Evolutionary conservation across 2,329 filamentous ascomycete genomes (phyloP).

Genomic region (Fusarium chaquense): DNA sequence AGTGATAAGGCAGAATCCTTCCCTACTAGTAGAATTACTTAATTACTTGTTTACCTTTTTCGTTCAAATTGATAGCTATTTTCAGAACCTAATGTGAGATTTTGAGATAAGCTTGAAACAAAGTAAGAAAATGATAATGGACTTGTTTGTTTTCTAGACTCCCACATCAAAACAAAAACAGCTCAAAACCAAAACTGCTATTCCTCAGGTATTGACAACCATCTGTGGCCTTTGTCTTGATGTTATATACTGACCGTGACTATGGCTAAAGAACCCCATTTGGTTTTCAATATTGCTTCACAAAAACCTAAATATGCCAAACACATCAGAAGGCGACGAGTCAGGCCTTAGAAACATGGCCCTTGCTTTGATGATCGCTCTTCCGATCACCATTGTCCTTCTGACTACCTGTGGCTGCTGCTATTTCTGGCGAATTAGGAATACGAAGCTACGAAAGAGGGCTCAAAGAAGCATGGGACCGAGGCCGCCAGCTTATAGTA

Average conservation of each 20-base stretch:
- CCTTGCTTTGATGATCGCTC: background rate
- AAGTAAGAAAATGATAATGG: too few species aligned
- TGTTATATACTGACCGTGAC: background rate
- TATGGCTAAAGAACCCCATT: background rate
- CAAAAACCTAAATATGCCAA: background rate
- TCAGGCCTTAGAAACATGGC: too few species aligned
- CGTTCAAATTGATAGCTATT: background rate
- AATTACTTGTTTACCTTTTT: background rate
- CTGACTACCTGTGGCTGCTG: background rate
- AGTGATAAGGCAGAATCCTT: background rate
- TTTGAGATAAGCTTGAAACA: too few species aligned
- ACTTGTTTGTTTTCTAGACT: background rate
- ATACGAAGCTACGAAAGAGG: background rate
- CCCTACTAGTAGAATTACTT: too few species aligned
- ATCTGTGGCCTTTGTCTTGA: background rate
- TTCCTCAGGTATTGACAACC: background rate
- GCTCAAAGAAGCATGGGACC: background rate
- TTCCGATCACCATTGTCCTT: background rate
- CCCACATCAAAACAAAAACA: background rate
- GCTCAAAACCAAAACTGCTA: background rate
- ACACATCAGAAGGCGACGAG: background rate
- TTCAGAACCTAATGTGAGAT: rapidly evolving
- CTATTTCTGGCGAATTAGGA: background rate
- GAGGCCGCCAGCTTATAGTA: background rate
- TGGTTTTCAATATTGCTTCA: background rate